Conservation (phyloP, 2,329 filamentous ascomycete species). For the Pseudogymnoascus sp. region DNA sequence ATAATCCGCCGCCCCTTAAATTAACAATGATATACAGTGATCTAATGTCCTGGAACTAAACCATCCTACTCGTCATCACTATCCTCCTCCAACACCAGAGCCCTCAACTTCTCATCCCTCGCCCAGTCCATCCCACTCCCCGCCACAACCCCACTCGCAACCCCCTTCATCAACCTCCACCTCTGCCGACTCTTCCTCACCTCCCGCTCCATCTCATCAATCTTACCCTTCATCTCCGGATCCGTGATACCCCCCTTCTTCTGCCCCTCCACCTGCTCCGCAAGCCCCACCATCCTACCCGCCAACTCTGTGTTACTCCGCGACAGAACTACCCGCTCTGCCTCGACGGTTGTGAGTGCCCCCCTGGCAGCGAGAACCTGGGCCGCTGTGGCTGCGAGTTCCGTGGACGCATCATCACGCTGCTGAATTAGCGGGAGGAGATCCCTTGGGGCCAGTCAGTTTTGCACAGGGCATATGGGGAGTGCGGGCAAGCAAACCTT, state of each 20-base stretch:
- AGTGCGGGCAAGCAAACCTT: conserved; percentile 40
- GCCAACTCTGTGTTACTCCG: conserved; percentile 56
- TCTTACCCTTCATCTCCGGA: conserved; percentile 42
- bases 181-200: conserved; percentile 54
- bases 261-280: conserved; percentile 45
- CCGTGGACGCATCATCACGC: conserved; percentile 58
- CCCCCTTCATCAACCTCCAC: conserved; percentile 69
- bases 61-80: conserved; percentile 32
- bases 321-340: conserved; percentile 47
- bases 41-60: neutral
- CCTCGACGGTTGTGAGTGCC: conserved; percentile 48
- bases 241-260: conserved; percentile 47
- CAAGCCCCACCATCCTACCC: conserved; percentile 53
- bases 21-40: conserved; percentile 3
- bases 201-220: conserved; percentile 49
- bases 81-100: conserved; percentile 63
- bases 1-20: neutral
- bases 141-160: conserved; percentile 68
- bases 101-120: conserved; percentile 55
- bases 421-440: conserved; percentile 57
- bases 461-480: conserved; percentile 6
- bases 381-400: conserved; percentile 51
- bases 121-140: conserved; percentile 81
- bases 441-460: conserved; percentile 19
- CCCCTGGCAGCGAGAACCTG: conserved; percentile 43